Evolutionary conservation across 2,329 filamentous ascomycete genomes (phyloP).

Genomic region (Talaromyces sp.): DNA sequence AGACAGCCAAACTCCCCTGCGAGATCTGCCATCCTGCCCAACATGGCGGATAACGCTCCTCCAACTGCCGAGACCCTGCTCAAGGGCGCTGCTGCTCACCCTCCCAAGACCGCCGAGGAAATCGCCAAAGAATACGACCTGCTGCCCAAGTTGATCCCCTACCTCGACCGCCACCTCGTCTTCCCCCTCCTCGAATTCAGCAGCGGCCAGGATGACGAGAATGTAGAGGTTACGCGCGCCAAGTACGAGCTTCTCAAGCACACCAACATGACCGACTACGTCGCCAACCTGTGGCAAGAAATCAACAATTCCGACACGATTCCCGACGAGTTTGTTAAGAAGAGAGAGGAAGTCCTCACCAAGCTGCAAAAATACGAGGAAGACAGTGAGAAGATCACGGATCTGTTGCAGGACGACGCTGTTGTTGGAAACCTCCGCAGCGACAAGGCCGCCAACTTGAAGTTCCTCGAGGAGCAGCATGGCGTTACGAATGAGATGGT

Average conservation of each 20-base stretch:
- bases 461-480: constrained; percentile 94
- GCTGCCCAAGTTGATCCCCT: constrained; percentile 79
- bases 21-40: constrained; percentile 10
- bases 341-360: constrained; percentile 81
- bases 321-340: constrained; percentile 79
- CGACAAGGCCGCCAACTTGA: constrained; percentile 98
- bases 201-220: constrained; percentile 73
- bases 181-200: constrained; percentile 95
- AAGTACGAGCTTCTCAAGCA: constrained; percentile 93
- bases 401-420: constrained; percentile 78
- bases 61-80: constrained; percentile 45
- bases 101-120: constrained; percentile 39
- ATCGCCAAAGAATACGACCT: constrained; percentile 70
- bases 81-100: constrained; percentile 44
- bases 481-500: constrained; percentile 94
- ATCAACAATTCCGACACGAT: constrained; percentile 72
- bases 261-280: constrained; percentile 99
- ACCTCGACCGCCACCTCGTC: constrained; percentile 92
- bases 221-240: constrained; percentile 70
- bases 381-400: constrained; percentile 81
- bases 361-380: constrained; percentile 78
- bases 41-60: constrained; percentile 48
- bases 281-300: constrained; percentile 84
- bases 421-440: constrained; percentile 86
- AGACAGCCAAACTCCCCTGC: constrained; percentile 11